Base-by-base conservation (phyloP, 768 basidiomycete species). In the Ephemerocybe angulata region DNA sequence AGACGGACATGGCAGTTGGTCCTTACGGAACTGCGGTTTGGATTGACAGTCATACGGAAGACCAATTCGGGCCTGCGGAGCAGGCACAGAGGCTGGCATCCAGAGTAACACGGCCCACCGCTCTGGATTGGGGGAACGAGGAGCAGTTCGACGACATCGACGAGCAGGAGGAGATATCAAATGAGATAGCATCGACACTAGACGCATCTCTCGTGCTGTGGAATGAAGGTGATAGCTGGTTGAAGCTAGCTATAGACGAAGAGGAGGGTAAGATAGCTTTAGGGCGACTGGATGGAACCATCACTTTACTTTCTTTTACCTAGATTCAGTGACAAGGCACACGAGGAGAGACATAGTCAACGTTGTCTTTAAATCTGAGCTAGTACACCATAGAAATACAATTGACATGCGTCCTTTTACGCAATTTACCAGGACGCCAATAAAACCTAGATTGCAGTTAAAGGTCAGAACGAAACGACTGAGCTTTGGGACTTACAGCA, bases 21-120 rank as follows among this genome's bases (percentile, higher is more conserved):
- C 68, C 66, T 3, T 76, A 80, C 60, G 87, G 86, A 3, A 86
- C 83, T 4, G 81, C 79, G 4, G 58, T 89, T 15, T 89, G 85
- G 82, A 69, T 86, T 30, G 87, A 89, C 59, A 82, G 73, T 46
- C 81, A 86, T 47, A 79, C 81, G 0, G 81, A 83, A 55, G 76
- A 75, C 31, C 75, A 77, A 62, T 69, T 72, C 55, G 68, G 69
- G 1, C 72, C 72, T 27, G 70, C 69, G 33, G 76, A 81, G 48
- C 71, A 65, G 7, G 84, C 85, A 0, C 87, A 89, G 64, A 75
- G 86, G 44, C 63, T 88, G 21, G 86, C 83, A 0, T 2, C 54
- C 19, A 40, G 43, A 28, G n/a, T 55, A 65, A 11, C 55, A 47
- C 28, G 15, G 33, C 17, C 17, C 33, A 35, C 33, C 17, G 8